Evolutionary conservation across 2,329 filamentous ascomycete species (phyloP).

Genomic region (Teratosphaeria zuluensis): DNA sequence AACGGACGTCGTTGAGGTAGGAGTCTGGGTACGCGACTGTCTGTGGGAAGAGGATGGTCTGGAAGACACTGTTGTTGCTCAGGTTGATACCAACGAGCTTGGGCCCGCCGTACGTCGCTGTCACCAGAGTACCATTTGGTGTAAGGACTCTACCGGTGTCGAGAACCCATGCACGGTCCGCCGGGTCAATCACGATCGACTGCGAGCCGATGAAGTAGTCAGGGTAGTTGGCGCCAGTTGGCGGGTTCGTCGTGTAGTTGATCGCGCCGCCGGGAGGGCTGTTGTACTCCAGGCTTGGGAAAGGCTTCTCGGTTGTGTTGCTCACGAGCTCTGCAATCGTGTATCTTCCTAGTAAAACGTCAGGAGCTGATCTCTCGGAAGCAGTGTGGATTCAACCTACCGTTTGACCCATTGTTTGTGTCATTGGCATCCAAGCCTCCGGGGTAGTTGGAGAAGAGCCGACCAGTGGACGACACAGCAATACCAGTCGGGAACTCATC

Average conservation of each 20-base stretch:
- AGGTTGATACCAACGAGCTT: constrained; percentile 43
- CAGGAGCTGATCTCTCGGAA: background rate
- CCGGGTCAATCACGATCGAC: constrained; percentile 42
- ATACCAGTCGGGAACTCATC: constrained; percentile 45
- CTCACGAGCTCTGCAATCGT: constrained; percentile 39
- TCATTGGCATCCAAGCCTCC: constrained; percentile 40
- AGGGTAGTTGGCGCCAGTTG: constrained; percentile 37
- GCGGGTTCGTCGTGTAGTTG: constrained; percentile 42
- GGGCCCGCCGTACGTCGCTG: constrained; percentile 38
- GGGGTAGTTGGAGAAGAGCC: constrained; percentile 46
- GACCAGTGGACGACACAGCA: constrained; percentile 41
- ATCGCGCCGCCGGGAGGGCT: constrained; percentile 41
- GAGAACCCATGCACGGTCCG: constrained; percentile 44
- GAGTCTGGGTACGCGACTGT: constrained; percentile 39
- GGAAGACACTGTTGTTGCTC: constrained; percentile 35
- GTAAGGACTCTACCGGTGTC: constrained; percentile 41
- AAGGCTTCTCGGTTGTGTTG: constrained; percentile 36
- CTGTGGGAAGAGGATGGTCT: constrained; percentile 42
- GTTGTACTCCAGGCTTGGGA: constrained; percentile 37
- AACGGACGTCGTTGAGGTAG: constrained; percentile 46
- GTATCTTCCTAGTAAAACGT: constrained; percentile 33
- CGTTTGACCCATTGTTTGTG: constrained; percentile 23
- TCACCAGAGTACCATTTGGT: constrained; percentile 35
- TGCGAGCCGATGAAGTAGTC: constrained; percentile 44
- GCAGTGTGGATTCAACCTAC: background rate